Base-by-base conservation (phyloP, 2,329 filamentous ascomycete species). In the Hymenoscyphus repandus region DNA sequence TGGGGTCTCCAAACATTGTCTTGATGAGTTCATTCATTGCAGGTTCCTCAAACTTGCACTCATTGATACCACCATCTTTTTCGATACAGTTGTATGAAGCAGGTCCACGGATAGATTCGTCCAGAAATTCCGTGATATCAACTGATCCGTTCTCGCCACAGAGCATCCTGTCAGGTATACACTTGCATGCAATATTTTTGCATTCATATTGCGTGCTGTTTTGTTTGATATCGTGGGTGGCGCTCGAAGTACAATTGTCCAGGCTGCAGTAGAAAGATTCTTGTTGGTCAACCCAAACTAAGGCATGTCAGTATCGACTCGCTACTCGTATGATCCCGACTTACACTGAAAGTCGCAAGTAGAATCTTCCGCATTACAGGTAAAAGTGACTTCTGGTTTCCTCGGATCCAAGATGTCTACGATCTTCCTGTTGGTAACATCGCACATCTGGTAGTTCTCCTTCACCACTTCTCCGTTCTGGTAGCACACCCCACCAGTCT, bases 181-280 rank as follows among this genome's bases (percentile, higher is more conserved):
- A 99, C 59, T 82, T 82, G 71, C 93, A 99, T 56, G 85, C 76
- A 62, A 96, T 85, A 55, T 90, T 83, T 39, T 92, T 78, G 70
- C 93, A 99, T 58, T 81, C 79, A 72, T 97, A 97, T 45, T 77
- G 79, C 1, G 92, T 97, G 49, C 79, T 83, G 70, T 99, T 99
- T 62, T 81, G 79, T 47, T 79, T 73, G 32, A 84, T 78, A 49
- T 81, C 78, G 53, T 84, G 85, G 51, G 87, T 78, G 66, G 86
- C 82, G 45, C 71, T 78, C 62, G 88, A 93, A 13, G 80, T 71
- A 72, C 93, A 99, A 13, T 85, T 85, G 63, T 89, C 82, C 52
- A 99, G 75, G 56, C 86, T 84, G 72, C 95, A 99, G 70, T 95
- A 99, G 74, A 99, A 99, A 1, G 93, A 97, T 71, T 99, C 93